Base-by-base conservation (phyloP, 2,329 filamentous ascomycete species). In the Aspergillus amoenus region DNA sequence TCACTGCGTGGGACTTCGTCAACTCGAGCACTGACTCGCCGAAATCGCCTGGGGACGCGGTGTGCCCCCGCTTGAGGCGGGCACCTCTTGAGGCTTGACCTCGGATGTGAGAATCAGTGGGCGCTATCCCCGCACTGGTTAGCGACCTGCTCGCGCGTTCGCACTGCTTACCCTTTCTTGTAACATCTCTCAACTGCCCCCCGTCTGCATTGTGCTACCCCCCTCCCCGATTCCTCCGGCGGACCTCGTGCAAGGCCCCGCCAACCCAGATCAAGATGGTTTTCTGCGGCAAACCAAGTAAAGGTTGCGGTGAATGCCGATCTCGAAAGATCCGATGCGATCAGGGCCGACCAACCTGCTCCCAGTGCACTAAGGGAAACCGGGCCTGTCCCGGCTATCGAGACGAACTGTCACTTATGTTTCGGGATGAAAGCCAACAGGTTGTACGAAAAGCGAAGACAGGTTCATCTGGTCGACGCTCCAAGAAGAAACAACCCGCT, bases 341-440 rank as follows among this genome's bases (percentile, higher is more conserved):
- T 70, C 85, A 84, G 67, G 77, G 79, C 46, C 78, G 76, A 41
- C 85, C 85, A 5, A 79, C 83, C 65, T 88, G 85, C 66, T 83
- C 83, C 22, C 85, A 88, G 76, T 88, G 85, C 67, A 74, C 81
- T 44, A 82, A 84, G 41, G 80, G 84, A 45, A 79, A 80, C 65
- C 84, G 84, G 70, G 79, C 76, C 64, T 88, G 85, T 63, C 83
- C 84, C 18, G 85, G 85, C 6, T 88, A 88, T 65, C 79, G 85
- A 62, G 84, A 88, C 61, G 83, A 86, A 69, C 73, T 87, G 34
- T 84, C 84, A 32, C 75, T 88, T 56, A 83, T 88, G 80, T 88
- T 88, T 68, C 83, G 85, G 39, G 84, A 88, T 73, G 84, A 88
- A 72, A 87, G 82, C 64, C 82, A 77, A 63, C 83, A 86, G 64